Evolutionary conservation across 202 grass and related monocot species (phyloP).

Genomic region (Eragrostis tef): DNA sequence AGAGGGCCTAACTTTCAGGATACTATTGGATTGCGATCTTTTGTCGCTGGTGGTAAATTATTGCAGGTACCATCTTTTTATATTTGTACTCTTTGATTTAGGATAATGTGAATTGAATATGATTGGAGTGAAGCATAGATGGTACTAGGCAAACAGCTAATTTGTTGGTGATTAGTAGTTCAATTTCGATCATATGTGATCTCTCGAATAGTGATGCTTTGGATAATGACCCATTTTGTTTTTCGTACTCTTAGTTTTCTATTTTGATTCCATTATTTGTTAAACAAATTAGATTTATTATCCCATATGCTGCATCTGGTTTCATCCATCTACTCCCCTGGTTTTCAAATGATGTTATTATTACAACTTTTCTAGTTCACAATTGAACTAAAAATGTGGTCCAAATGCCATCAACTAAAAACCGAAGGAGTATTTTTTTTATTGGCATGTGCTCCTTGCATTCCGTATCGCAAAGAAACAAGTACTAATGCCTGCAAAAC

Average conservation of each 20-base stretch:
- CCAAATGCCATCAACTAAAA: too few relatives aligned
- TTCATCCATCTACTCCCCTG: not conserved
- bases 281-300: conserved; percentile 2
- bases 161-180: conserved; percentile 1
- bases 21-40: conserved; percentile 81
- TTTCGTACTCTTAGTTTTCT: not conserved
- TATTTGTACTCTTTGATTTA: conserved; percentile 12
- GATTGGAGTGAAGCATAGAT: conserved; percentile 17
- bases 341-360: too few relatives aligned
- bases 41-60: conserved; percentile 82
- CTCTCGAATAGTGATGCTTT: not conserved
- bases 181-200: conserved; percentile 7
- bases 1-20: conserved; percentile 59
- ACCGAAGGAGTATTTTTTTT: not conserved
- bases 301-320: not conserved
- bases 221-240: not conserved
- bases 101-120: not conserved
- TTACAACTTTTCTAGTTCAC: too few relatives aligned
- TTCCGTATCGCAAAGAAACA: too few relatives aligned
- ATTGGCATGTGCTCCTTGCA: not conserved
- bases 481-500: too few relatives aligned
- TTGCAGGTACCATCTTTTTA: conserved; percentile 66
- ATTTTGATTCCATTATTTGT: not conserved
- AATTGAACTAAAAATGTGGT: too few relatives aligned
- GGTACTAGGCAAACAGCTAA: not conserved